Percentiles rank a stretch among this genome's conserved stretches.
Evolutionary conservation across 305 asterid genomes (phyloP).

Genomic region (Fraxinus platypoda): DNA sequence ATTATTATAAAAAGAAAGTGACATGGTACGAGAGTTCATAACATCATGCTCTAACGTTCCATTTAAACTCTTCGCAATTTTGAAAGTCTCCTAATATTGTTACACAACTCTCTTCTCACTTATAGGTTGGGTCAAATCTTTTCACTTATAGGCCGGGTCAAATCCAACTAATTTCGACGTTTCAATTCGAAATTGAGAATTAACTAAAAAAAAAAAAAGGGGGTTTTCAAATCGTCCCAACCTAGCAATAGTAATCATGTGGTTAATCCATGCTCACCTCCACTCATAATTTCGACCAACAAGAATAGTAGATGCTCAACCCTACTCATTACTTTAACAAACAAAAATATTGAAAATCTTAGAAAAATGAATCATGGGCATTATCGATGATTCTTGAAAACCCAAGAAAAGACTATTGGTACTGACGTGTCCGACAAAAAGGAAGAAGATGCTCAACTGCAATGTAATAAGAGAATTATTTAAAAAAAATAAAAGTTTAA

Average conservation of each 20-base stretch:
- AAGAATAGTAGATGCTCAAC: background rate
- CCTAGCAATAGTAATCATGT: background rate
- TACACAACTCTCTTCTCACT: too few species aligned
- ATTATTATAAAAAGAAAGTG: too few species aligned
- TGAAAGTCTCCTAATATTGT: too few species aligned
- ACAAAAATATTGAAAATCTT: background rate
- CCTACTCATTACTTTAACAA: background rate
- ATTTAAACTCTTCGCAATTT: too few species aligned
- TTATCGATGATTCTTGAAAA: background rate
- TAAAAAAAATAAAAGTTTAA: background rate
- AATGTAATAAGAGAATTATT: background rate
- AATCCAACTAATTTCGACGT: background rate
- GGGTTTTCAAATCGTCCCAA: background rate
- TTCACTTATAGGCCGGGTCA: too few species aligned
- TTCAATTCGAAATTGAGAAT: background rate
- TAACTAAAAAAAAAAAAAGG: too few species aligned
- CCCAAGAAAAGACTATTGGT: background rate
- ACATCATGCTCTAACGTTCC: too few species aligned
- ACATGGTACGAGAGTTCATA: too few species aligned
- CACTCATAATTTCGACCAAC: background rate
- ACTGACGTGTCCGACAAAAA: background rate
- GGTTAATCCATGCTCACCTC: background rate
- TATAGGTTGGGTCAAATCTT: too few species aligned
- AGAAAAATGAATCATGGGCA: background rate
- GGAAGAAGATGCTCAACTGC: background rate